Conservation (phyloP, 106 monocot species). For the Chionographis japonica region DNA sequence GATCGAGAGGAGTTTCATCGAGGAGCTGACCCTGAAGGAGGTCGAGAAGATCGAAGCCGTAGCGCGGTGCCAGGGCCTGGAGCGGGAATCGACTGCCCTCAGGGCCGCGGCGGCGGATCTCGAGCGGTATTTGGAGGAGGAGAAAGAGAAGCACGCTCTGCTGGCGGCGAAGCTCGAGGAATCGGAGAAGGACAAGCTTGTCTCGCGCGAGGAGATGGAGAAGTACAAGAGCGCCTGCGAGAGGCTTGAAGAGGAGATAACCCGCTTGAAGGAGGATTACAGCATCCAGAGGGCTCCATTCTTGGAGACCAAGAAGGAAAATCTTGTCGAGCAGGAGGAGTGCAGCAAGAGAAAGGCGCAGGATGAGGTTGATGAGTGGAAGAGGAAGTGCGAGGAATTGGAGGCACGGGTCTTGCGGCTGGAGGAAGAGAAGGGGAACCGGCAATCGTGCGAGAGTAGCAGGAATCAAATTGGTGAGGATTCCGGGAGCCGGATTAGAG, state of each 20-base stretch:
- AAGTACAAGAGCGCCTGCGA: not conserved
- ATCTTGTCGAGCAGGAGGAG: not conserved
- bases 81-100: not conserved
- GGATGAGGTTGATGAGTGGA: not conserved
- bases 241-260: not conserved
- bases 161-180: too few species aligned
- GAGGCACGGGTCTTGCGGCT: slow-evolving; percentile 11
- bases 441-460: not conserved
- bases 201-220: not conserved
- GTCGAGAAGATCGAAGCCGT: slow-evolving; percentile 13
- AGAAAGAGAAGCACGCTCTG: too few species aligned
- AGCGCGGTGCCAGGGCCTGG: slow-evolving; percentile 1
- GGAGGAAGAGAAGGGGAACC: slow-evolving; percentile 9
- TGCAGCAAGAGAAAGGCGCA: not conserved
- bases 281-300: too few species aligned
- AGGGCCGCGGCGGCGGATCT: not conserved
- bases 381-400: slow-evolving; percentile 7
- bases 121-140: too few species aligned
- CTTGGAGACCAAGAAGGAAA: too few species aligned
- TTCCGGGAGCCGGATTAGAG: too few species aligned
- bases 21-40: slow-evolving; percentile 21
- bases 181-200: not conserved
- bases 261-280: too few species aligned
- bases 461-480: not conserved
- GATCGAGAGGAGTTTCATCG: not conserved